A percentile compares a stretch with the other conserved stretches of the same genome.
Conservation (phyloP, 1,284 basidiomycete species). For the Moniliella sp. region DNA sequence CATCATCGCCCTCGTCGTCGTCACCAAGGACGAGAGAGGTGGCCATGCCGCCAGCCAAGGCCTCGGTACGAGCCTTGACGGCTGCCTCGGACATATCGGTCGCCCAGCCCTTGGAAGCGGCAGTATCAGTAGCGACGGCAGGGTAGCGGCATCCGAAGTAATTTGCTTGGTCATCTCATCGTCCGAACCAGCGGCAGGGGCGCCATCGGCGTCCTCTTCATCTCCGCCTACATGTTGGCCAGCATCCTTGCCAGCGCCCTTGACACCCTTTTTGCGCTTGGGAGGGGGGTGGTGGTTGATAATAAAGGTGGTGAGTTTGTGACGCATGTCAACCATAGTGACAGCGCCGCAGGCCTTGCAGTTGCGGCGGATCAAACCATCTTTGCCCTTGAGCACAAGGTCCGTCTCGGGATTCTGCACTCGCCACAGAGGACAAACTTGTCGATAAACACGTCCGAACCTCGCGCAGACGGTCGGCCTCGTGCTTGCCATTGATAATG, state of each 20-base stretch:
- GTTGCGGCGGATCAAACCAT: constrained; percentile 61
- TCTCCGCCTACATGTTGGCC: constrained; percentile 50
- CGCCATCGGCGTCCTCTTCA: constrained; percentile 18
- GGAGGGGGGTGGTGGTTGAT: constrained; percentile 85
- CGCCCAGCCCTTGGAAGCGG: constrained; percentile 49
- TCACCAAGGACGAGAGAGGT: constrained; percentile 42
- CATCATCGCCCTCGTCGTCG: constrained; percentile 47
- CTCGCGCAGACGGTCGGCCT: constrained; percentile 73
- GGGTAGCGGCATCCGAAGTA: constrained; percentile 36
- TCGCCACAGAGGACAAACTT: constrained; percentile 91
- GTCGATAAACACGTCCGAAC: constrained; percentile 81
- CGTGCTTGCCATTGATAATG: constrained; percentile 94
- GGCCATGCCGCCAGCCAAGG: constrained; percentile 48
- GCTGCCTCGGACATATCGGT: constrained; percentile 77
- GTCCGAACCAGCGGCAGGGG: constrained; percentile 33
- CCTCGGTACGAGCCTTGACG: constrained; percentile 62
- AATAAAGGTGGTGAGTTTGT: constrained; percentile 85
- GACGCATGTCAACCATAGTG: constrained; percentile 79
- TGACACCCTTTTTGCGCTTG: constrained; percentile 38
- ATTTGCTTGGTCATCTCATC: constrained; percentile 39
- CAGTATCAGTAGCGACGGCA: no score
- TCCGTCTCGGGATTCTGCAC: constrained; percentile 99
- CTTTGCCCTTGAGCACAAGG: constrained; percentile 67
- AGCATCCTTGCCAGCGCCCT: constrained; percentile 33
- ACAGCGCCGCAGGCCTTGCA: constrained; percentile 95